Conservation (phyloP, 305 asterid species). For the Solanum hybrid region DNA sequence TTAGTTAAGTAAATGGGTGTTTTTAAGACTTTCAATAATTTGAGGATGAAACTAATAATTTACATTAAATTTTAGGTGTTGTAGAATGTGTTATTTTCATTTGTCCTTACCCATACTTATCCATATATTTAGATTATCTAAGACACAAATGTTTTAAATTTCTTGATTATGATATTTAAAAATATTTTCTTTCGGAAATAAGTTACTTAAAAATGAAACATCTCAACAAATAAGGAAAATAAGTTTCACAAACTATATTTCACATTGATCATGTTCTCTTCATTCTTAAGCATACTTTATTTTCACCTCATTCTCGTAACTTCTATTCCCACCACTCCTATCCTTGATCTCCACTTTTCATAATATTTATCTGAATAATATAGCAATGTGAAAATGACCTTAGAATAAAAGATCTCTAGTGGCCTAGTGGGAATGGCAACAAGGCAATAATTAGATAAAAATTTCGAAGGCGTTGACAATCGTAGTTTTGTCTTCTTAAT, state of each 20-base stretch:
- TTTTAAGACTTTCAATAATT: neutral
- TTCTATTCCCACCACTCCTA: neutral
- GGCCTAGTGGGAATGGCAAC: neutral
- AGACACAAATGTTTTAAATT: neutral
- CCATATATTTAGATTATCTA: neutral
- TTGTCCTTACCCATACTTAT: neutral
- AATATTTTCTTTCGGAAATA: neutral
- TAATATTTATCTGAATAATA: no score
- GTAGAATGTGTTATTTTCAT: neutral
- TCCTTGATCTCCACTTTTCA: neutral
- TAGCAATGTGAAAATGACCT: neutral
- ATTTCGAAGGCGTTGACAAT: neutral
- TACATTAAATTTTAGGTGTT: neutral
- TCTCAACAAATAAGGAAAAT: neutral
- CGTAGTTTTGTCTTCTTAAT: neutral
- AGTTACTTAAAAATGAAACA: neutral
- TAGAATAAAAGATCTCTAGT: neutral
- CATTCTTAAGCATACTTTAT: neutral
- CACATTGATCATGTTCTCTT: neutral
- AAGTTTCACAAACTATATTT: neutral
- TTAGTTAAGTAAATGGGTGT: rapidly evolving
- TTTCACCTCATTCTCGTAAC: neutral
- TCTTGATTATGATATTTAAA: neutral
- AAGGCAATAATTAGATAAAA: neutral
- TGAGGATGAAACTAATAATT: neutral